A percentile compares a stretch with the other conserved stretches of the same genome.
Conservation (phyloP, 305 asterid species). For the Ilex paraguariensis region DNA sequence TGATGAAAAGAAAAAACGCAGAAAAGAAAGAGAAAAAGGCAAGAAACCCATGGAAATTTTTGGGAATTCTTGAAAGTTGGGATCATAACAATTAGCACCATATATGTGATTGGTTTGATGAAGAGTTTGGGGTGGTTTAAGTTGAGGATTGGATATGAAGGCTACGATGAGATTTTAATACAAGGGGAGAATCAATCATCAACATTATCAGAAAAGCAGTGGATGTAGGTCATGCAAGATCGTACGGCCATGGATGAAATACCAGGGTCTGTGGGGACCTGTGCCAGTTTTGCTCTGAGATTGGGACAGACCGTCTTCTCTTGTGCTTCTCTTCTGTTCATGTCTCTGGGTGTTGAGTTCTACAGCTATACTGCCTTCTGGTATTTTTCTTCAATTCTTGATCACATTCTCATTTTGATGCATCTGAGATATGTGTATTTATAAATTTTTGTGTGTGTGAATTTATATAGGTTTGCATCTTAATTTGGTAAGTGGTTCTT, state of each 20-base stretch:
- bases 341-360: slow-evolving; percentile 65
- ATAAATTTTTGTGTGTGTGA: too few species aligned
- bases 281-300: slow-evolving; percentile 51
- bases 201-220: neutral
- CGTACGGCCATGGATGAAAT: slow-evolving; percentile 34
- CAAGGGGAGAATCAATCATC: too few species aligned
- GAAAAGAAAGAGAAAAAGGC: too few species aligned
- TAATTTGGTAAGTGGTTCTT: too few species aligned
- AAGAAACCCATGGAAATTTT: too few species aligned
- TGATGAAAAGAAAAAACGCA: too few species aligned
- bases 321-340: slow-evolving; percentile 59
- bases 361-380: slow-evolving; percentile 73
- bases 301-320: slow-evolving; percentile 57
- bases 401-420: too few species aligned
- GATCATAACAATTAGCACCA: too few species aligned
- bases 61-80: too few species aligned
- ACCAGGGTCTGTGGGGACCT: slow-evolving; percentile 61
- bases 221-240: slow-evolving; percentile 8
- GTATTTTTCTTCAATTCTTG: slow-evolving; percentile 25
- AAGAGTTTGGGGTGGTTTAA: neutral
- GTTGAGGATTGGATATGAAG: neutral
- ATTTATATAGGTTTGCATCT: too few species aligned
- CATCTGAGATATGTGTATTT: neutral
- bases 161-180: too few species aligned
- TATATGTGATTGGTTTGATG: neutral